A percentile compares a stretch with the other conserved stretches of the same genome.
These are phyloP conservation scores for Ustilago bromivora DNA, from an alignment of 1,284 basidiomycete genomes.

Conservation along the genomic window DNA sequence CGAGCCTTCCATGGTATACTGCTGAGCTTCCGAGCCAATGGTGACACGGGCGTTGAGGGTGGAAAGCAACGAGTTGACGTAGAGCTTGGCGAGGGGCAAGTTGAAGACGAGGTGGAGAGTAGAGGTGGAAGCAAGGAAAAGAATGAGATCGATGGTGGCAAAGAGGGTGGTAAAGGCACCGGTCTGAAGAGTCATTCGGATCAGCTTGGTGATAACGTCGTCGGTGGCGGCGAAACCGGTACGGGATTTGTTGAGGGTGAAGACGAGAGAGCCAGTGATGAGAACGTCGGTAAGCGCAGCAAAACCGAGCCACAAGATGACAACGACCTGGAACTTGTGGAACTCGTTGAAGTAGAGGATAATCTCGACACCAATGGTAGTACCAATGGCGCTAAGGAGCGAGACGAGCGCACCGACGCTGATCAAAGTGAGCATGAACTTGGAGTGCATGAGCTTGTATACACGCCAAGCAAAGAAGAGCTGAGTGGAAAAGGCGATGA, in stretches of 20 bases:
- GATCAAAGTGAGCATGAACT: slow-evolving; percentile 55
- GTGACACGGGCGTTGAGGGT: slow-evolving; percentile 63
- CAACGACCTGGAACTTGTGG: slow-evolving; percentile 64
- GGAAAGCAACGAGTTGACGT: slow-evolving; percentile 66
- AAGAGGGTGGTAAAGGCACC: slow-evolving; percentile 61
- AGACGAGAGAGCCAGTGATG: slow-evolving; percentile 60
- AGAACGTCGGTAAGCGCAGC: slow-evolving; percentile 61
- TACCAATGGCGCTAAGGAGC: slow-evolving; percentile 57
- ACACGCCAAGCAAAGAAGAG: slow-evolving; percentile 67
- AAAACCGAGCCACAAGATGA: slow-evolving; percentile 63
- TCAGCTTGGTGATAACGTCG: slow-evolving; percentile 64
- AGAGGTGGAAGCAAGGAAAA: slow-evolving; percentile 58
- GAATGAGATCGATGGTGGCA: slow-evolving; percentile 60
- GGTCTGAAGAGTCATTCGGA: slow-evolving; percentile 63
- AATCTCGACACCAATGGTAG: slow-evolving; percentile 61
- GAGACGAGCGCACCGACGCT: slow-evolving; percentile 34
- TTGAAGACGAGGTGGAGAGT: slow-evolving; percentile 65
- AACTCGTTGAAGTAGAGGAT: slow-evolving; percentile 53
- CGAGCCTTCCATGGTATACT: slow-evolving; percentile 55
- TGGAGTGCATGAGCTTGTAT: slow-evolving; percentile 57
- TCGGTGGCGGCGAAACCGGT: slow-evolving; percentile 66
- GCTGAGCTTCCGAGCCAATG: slow-evolving; percentile 24
- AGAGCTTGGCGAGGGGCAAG: slow-evolving; percentile 65
- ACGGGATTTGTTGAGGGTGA: slow-evolving; percentile 59
- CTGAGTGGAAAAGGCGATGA: slow-evolving; percentile 61